A percentile compares a stretch with the other conserved stretches of the same genome.
phyloP scores from a whole-genome alignment of 179 eudicot genomes.

The Silene coronaria region DNA sequence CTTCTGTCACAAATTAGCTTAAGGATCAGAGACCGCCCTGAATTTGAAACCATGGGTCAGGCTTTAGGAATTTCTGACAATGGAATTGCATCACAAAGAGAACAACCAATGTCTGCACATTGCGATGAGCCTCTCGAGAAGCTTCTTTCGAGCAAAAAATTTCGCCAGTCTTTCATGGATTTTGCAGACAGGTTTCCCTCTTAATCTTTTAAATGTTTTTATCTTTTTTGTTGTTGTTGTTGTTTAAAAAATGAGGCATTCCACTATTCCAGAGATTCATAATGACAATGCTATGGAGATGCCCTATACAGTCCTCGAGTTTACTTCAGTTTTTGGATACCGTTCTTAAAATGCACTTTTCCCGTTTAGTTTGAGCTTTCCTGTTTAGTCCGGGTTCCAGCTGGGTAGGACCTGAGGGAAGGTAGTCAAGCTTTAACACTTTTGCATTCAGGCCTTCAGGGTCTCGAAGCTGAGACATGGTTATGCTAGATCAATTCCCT shows the following conservation, averaged over 20 bases:
- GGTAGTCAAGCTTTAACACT: too few species aligned
- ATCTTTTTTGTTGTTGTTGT: background rate
- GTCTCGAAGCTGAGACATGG: too few species aligned
- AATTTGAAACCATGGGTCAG: conserved; percentile 56
- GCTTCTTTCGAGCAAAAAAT: conserved; percentile 63
- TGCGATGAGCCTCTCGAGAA: conserved; percentile 63
- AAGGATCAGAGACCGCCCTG: conserved; percentile 44
- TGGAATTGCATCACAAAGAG: conserved; percentile 37
- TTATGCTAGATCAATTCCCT: too few species aligned
- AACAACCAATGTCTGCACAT: conserved; percentile 32
- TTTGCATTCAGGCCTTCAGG: too few species aligned
- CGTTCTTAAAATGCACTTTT: too few species aligned
- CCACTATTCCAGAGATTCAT: background rate
- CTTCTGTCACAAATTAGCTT: conserved; percentile 70
- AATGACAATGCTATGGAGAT: background rate
- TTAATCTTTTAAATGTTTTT: background rate
- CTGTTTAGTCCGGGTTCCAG: too few species aligned
- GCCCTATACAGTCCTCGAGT: too few species aligned
- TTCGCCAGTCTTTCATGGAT: conserved; percentile 72
- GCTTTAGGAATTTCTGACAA: conserved; percentile 67
- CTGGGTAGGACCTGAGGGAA: too few species aligned
- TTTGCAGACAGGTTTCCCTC: conserved; percentile 73
- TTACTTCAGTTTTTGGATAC: too few species aligned
- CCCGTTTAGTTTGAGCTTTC: too few species aligned
- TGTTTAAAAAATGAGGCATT: background rate